Evolutionary conservation across 495 filamentous ascomycete genomes (phyloP), one percentile per base, ranked within the genome.

Genomic region (Pyrenopolyporus hunteri): DNA sequence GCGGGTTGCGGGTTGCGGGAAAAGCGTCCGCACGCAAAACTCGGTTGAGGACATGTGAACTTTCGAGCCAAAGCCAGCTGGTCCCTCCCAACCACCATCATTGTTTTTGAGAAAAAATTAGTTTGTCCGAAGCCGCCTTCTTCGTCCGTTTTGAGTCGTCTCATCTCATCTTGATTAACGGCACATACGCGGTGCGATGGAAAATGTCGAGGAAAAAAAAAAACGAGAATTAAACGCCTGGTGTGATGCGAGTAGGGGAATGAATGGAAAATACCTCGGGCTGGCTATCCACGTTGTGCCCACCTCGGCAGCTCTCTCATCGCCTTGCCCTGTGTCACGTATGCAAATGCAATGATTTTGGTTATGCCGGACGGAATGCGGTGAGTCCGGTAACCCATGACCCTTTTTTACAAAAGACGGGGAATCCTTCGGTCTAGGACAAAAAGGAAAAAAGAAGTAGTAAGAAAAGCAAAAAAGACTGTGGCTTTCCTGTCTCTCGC

Each of bases 261-360:
- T 47, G 26, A 20, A 25, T 47, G 26, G 26, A 25, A 56, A 42
- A 16, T 47, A 48, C 9, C 26, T 29, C 23, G 22, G 20, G 43
- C 45, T 25, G 17, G 29, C 28, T 49, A 28, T 45, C 5, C 8
- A 16, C n/a, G n/a, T 45, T 17, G 25, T 22, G 25, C 11, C 23
- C 23, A 28, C 22, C 23, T 22, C 42, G 28, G 13, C 20, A 48
- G 44, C 22, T 17, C 52, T 48, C 28, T 33, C 57, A 35, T 52
- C 45, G 2, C 46, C 50, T 35, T 47, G 28, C 32, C 23, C 49
- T 57, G 63, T 20, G 53, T 43, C 56, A 57, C 62, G 11, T 63
- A 60, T 60, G 56, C 62, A 66, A 57, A 66, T 66, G 63, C 57
- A 57, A 66, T 61, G 45, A 51, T 61, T 66, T 57, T 57, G 45